These are phyloP conservation scores for Medicago ruthenica DNA, from an alignment of 306 rosid genomes.

Conservation along the genomic window DNA sequence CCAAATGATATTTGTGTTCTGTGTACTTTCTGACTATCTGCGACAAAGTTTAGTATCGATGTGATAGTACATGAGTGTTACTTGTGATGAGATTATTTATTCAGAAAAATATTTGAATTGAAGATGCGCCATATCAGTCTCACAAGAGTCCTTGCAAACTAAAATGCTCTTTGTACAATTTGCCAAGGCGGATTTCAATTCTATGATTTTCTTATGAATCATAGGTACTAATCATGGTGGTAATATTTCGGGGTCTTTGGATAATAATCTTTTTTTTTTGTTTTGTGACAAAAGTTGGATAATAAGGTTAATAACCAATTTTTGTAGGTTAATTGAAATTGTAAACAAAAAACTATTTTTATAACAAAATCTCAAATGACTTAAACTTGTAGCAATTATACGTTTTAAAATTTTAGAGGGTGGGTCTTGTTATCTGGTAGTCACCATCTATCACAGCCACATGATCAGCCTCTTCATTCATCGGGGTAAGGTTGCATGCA, in stretches of 20 bases:
- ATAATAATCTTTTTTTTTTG: not conserved
- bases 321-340: not conserved
- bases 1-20: conserved; percentile 24
- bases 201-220: not conserved
- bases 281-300: not conserved
- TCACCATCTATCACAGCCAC: not conserved
- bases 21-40: not conserved
- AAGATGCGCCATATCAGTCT: conserved; percentile 13
- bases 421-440: not conserved
- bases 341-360: not conserved
- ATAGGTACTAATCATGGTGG: not conserved
- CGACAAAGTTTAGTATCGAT: not conserved
- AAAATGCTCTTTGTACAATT: not conserved
- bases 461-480: not conserved
- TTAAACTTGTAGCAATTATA: not conserved
- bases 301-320: not conserved
- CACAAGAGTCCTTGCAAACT: conserved; percentile 23
- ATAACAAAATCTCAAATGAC: too few relatives aligned
- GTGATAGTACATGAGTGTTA: not conserved
- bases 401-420: not conserved
- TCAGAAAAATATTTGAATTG: conserved; percentile 7
- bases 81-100: conserved; percentile 11
- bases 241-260: not conserved
- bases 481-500: not conserved
- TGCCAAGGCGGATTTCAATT: not conserved